A percentile compares a stretch with the other conserved stretches of the same genome.
Evolutionary conservation across 495 filamentous ascomycete genomes (phyloP).

Genomic region (Aspergillus nidulans): DNA sequence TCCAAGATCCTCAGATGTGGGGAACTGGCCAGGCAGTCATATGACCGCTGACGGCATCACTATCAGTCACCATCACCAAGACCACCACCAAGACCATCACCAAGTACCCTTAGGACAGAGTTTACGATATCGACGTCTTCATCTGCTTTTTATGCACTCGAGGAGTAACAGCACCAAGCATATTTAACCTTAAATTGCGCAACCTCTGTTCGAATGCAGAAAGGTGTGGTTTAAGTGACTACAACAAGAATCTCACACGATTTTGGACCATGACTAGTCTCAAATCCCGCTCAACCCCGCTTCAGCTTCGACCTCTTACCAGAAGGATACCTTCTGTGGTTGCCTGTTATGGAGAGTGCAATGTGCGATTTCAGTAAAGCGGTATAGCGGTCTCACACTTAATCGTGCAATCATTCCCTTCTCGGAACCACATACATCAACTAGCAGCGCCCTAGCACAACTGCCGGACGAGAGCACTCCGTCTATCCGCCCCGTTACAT

Average conservation of each 20-base stretch:
- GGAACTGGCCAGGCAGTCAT: background rate
- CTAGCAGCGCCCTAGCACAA: background rate
- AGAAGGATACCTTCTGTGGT: background rate
- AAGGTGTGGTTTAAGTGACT: too few species aligned
- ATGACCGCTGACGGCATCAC: too few species aligned
- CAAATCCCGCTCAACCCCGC: background rate
- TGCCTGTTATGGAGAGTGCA: background rate
- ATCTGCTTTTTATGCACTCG: background rate
- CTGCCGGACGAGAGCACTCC: conserved; percentile 2
- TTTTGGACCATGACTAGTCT: background rate
- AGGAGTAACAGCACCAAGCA: background rate
- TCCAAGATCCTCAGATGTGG: background rate
- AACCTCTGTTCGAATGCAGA: background rate
- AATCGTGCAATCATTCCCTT: background rate
- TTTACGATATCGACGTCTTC: background rate
- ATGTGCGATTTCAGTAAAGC: background rate
- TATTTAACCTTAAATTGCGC: background rate
- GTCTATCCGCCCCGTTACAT: background rate
- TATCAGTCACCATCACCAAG: too few species aligned
- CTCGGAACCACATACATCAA: background rate
- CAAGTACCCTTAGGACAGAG: too few species aligned
- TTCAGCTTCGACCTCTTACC: background rate
- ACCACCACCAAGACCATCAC: too few species aligned
- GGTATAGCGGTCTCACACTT: background rate
- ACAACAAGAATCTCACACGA: too few species aligned